Percentiles rank a stretch among this genome's conserved stretches.
Evolutionary conservation across 192 early-diverging fungal species (phyloP).

Genomic region (Geranomyces michiganensis): DNA sequence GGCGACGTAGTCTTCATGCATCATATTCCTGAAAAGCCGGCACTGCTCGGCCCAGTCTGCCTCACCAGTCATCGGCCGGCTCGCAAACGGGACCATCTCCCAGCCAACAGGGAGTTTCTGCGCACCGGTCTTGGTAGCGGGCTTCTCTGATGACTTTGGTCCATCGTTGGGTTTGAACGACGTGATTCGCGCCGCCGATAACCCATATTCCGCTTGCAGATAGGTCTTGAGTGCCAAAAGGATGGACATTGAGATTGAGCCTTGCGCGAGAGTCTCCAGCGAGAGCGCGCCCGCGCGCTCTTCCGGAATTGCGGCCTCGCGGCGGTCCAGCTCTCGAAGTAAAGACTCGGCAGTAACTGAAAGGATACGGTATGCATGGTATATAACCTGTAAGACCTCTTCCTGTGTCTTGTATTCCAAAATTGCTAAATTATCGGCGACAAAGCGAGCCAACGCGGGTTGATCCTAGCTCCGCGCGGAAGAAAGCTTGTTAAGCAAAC

Average conservation of each 20-base stretch:
- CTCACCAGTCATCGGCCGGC: slow-evolving; percentile 22
- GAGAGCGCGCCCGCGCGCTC: not conserved
- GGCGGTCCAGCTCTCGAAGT: slow-evolving; percentile 42
- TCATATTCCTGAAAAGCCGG: slow-evolving; percentile 36
- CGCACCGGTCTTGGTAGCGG: slow-evolving; percentile 49
- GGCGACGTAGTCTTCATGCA: slow-evolving; percentile 30
- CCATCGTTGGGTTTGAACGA: slow-evolving; percentile 35
- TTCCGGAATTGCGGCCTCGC: slow-evolving; percentile 40
- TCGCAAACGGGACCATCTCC: slow-evolving; percentile 45
- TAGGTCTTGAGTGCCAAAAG: slow-evolving; percentile 66
- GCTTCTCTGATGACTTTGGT: slow-evolving; percentile 56
- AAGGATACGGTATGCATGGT: slow-evolving; percentile 72
- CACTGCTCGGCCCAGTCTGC: slow-evolving; percentile 37
- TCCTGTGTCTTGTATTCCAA: slow-evolving; percentile 80
- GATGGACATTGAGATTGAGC: slow-evolving; percentile 64
- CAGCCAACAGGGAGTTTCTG: slow-evolving; percentile 37
- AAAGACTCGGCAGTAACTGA: slow-evolving; percentile 71
- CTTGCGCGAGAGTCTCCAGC: slow-evolving; percentile 45
- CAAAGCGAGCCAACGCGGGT: slow-evolving; percentile 63
- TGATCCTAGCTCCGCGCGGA: slow-evolving; percentile 13
- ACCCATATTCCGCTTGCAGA: slow-evolving; percentile 59
- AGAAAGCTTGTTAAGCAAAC: too few relatives aligned
- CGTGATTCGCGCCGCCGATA: slow-evolving; percentile 41
- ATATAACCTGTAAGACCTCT: slow-evolving; percentile 77
- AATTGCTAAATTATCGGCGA: slow-evolving; percentile 81